These are phyloP conservation scores for Pseudocercospora vitis DNA, from an alignment of 2,329 filamentous ascomycete species.

Conservation along the genomic window DNA sequence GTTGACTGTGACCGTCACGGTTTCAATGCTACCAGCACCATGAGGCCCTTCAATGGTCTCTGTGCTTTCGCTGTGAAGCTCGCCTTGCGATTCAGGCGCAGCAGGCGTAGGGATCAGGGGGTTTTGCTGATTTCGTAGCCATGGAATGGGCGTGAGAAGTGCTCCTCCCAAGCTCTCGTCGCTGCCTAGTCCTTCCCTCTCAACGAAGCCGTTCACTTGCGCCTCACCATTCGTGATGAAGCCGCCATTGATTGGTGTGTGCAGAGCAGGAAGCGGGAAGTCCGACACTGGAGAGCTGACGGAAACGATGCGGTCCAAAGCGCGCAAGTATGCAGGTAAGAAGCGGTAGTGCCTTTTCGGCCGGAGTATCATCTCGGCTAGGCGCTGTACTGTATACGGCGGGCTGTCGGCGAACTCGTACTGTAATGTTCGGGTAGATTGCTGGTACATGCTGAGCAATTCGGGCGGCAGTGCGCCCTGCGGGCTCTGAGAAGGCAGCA, in stretches of 20 bases:
- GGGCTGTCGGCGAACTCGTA: slow-evolving; percentile 69
- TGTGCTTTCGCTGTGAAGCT: slow-evolving; percentile 70
- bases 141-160: slow-evolving; percentile 88
- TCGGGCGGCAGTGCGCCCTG: slow-evolving; percentile 60
- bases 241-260: slow-evolving; percentile 45
- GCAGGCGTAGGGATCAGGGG: slow-evolving; percentile 16
- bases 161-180: slow-evolving; percentile 90
- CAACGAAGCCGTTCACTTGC: slow-evolving; percentile 62
- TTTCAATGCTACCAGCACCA: slow-evolving; percentile 75
- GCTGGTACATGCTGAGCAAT: slow-evolving; percentile 56
- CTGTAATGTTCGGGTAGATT: slow-evolving; percentile 33
- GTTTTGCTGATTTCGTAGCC: slow-evolving; percentile 56
- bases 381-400: slow-evolving; percentile 88
- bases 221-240: slow-evolving; percentile 54
- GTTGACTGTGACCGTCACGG: slow-evolving; percentile 73
- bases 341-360: slow-evolving; percentile 79
- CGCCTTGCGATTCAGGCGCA: slow-evolving; percentile 39
- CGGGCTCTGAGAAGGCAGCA: slow-evolving; percentile 11
- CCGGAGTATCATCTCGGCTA: slow-evolving; percentile 78
- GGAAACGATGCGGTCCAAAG: slow-evolving; percentile 83
- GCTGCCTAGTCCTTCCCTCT: slow-evolving; percentile 61
- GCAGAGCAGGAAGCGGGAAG: slow-evolving; percentile 73
- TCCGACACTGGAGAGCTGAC: slow-evolving; percentile 79
- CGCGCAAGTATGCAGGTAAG: slow-evolving; percentile 81
- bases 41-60: slow-evolving; percentile 81